phyloP scores from a whole-genome alignment of 2,329 filamentous ascomycete genomes.

The Calonectria honghensis region DNA sequence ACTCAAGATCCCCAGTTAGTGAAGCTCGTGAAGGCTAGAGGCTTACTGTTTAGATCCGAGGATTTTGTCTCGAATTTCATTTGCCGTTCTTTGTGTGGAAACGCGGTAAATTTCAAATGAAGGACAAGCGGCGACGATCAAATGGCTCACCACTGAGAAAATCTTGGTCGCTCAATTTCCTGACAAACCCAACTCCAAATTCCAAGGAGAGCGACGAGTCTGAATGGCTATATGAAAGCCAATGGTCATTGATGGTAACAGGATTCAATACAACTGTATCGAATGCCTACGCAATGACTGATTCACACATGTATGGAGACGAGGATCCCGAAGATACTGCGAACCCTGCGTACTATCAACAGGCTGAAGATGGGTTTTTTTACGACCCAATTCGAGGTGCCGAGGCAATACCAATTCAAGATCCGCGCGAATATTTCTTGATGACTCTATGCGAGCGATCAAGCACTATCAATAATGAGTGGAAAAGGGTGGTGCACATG shows the following conservation, averaged over 20 bases:
- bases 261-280: constrained; percentile 4
- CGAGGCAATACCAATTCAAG: background rate
- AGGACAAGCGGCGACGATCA: background rate
- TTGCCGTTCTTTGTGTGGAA: constrained; percentile 12
- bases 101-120: background rate
- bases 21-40: too few relatives aligned
- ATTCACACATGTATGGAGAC: constrained; percentile 31
- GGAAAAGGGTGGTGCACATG: background rate
- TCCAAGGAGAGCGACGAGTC: background rate
- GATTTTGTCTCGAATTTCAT: background rate
- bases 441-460: background rate
- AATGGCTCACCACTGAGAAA: background rate
- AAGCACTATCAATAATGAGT: background rate
- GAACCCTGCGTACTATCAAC: background rate
- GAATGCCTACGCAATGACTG: constrained; percentile 18
- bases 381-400: constrained; percentile 12
- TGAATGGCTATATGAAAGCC: constrained; percentile 21
- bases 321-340: constrained; percentile 4
- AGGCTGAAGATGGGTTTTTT: background rate
- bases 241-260: constrained; percentile 26
- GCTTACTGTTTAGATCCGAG: background rate
- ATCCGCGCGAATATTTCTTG: constrained; percentile 28
- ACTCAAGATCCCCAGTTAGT: background rate
- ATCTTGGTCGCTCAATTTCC: background rate
- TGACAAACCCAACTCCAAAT: background rate